A percentile compares a stretch with the other conserved stretches of the same genome.
Evolutionary conservation across 495 filamentous ascomycete genomes (phyloP).

Genomic region (Massariosphaeria phaeospora): DNA sequence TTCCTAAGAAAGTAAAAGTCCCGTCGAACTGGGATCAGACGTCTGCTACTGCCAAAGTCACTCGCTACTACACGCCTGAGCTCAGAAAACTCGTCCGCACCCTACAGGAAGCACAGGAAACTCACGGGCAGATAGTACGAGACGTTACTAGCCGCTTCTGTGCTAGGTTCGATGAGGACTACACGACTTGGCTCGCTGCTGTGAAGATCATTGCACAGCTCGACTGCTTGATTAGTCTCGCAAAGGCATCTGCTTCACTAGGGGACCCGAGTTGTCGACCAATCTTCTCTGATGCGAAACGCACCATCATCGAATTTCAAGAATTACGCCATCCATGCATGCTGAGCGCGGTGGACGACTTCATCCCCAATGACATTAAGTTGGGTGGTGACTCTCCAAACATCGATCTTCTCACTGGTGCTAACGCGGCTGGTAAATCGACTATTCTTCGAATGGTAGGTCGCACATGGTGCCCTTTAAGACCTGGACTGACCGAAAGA

Average conservation of each 20-base stretch:
- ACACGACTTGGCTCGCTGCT: slow-evolving; percentile 79
- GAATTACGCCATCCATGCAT: slow-evolving; percentile 95
- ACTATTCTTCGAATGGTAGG: slow-evolving; percentile 94
- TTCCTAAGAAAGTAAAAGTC: slow-evolving; percentile 78
- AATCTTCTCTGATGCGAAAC: slow-evolving; percentile 70
- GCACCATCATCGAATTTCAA: slow-evolving; percentile 82
- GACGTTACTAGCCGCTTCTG: slow-evolving; percentile 81
- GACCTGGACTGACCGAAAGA: slow-evolving; percentile 19
- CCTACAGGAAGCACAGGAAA: slow-evolving; percentile 90
- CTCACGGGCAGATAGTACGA: slow-evolving; percentile 85
- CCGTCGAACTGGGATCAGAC: slow-evolving; percentile 91
- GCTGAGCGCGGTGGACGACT: slow-evolving; percentile 78
- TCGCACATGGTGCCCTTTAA: background rate
- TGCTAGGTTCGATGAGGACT: slow-evolving; percentile 80
- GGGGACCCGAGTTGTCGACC: slow-evolving; percentile 88
- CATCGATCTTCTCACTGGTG: slow-evolving; percentile 89
- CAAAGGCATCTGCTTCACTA: slow-evolving; percentile 76
- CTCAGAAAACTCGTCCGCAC: slow-evolving; percentile 74
- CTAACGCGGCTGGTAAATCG: slow-evolving; percentile 97
- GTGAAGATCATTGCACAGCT: slow-evolving; percentile 85
- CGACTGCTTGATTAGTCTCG: slow-evolving; percentile 89
- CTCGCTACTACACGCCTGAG: slow-evolving; percentile 90
- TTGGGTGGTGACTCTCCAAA: slow-evolving; percentile 75
- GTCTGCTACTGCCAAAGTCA: slow-evolving; percentile 85
- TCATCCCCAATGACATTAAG: slow-evolving; percentile 92